A percentile compares a stretch with the other conserved stretches of the same genome.
Conservation (phyloP, 2,329 filamentous ascomycete genomes). For the Verticillium longisporum region DNA sequence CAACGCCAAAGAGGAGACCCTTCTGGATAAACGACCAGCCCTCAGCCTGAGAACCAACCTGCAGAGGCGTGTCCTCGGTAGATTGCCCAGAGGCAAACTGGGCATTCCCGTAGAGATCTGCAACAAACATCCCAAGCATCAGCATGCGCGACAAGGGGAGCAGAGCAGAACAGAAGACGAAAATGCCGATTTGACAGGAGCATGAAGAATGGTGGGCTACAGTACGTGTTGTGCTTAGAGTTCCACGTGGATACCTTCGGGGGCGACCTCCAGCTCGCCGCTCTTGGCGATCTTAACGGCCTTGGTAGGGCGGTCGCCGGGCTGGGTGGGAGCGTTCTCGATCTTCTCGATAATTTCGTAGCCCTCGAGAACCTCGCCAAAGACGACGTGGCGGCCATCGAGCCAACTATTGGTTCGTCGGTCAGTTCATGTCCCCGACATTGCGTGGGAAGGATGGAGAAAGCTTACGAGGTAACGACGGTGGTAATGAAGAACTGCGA, state of each 20-base stretch:
- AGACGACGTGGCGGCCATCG: constrained; percentile 79
- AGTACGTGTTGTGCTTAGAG: constrained; percentile 51
- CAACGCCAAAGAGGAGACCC: constrained; percentile 40
- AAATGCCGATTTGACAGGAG: neutral
- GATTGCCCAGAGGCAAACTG: constrained; percentile 29
- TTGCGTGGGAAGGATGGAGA: neutral
- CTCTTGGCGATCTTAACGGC: constrained; percentile 74
- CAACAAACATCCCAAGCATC: constrained; percentile 18
- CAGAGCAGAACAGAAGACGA: neutral
- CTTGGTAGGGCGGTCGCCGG: constrained; percentile 62
- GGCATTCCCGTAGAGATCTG: constrained; percentile 27
- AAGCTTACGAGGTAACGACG: constrained; percentile 63
- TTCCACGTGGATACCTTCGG: constrained; percentile 90
- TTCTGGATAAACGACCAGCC: constrained; percentile 41
- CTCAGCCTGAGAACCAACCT: constrained; percentile 15
- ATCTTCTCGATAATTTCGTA: constrained; percentile 76
- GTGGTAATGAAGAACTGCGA: constrained; percentile 92
- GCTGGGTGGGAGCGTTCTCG: constrained; percentile 59
- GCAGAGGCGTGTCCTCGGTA: constrained; percentile 21
- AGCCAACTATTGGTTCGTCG: constrained; percentile 54
- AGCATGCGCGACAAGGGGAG: constrained; percentile 18
- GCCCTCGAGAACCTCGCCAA: constrained; percentile 82
- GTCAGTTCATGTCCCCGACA: constrained; percentile 2
- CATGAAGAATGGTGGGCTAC: constrained; percentile 5
- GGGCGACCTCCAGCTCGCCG: constrained; percentile 74